phyloP scores from a whole-genome alignment of 2,329 filamentous ascomycete genomes.

The Phoma sp. region DNA sequence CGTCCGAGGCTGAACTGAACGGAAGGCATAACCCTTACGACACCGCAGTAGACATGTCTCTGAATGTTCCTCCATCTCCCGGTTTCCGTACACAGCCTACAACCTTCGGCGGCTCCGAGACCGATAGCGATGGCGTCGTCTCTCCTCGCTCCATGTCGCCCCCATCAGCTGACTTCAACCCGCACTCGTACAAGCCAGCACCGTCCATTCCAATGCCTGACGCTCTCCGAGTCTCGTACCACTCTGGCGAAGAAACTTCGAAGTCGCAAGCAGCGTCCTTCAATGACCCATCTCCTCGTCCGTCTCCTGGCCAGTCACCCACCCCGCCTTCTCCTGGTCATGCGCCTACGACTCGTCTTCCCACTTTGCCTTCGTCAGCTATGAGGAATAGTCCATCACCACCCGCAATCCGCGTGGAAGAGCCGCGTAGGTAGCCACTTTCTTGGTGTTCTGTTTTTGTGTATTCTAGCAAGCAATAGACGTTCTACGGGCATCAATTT shows the following conservation, averaged over 20 bases:
- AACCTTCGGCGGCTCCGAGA: conserved; percentile 39
- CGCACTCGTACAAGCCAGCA: conserved; percentile 36
- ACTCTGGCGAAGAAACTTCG: conserved; percentile 22
- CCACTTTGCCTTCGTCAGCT: conserved; percentile 33
- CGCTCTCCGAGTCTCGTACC: conserved; percentile 34
- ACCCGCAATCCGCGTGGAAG: conserved; percentile 27
- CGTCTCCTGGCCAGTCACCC: conserved; percentile 30
- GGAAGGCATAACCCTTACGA: conserved; percentile 44
- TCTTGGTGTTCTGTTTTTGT: conserved; percentile 30
- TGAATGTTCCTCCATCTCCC: conserved; percentile 43
- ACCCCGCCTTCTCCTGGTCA: conserved; percentile 34
- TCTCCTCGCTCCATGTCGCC: conserved; percentile 36
- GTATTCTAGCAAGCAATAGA: conserved; percentile 36
- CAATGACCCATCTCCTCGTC: conserved; percentile 20
- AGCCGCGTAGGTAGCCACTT: conserved; percentile 43
- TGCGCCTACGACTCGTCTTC: conserved; percentile 33
- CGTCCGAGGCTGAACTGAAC: conserved; percentile 47
- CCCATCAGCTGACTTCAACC: conserved; percentile 28
- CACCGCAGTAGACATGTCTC: conserved; percentile 44
- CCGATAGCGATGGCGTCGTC: conserved; percentile 29
- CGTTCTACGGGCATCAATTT: conserved; percentile 22
- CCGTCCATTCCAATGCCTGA: conserved; percentile 35
- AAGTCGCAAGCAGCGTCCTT: conserved; percentile 42
- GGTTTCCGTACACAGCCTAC: conserved; percentile 29
- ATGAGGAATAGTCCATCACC: conserved; percentile 27